Evolutionary conservation across 345 rosid genomes (phyloP).

Genomic region (Eucalyptus globulus): DNA sequence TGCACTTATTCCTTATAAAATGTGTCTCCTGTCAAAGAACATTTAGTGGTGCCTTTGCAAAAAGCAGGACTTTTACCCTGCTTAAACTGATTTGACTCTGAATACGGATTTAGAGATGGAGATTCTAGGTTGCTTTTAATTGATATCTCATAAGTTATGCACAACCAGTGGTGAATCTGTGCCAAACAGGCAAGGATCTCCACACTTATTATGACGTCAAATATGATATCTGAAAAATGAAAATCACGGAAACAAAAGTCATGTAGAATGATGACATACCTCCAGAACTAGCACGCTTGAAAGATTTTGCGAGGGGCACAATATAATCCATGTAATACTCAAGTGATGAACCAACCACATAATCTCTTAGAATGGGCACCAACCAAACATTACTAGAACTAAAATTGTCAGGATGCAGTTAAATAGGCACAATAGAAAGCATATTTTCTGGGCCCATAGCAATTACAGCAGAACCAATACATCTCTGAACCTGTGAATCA

Average conservation of each 20-base stretch:
- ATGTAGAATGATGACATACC: too few relatives aligned
- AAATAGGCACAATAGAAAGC: constrained; percentile 57
- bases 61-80: neutral
- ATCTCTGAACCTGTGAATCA: constrained; percentile 47
- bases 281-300: too few relatives aligned
- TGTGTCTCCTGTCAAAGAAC: neutral
- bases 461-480: constrained; percentile 79
- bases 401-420: constrained; percentile 31
- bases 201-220: neutral
- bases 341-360: constrained; percentile 60
- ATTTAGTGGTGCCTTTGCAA: neutral
- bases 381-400: constrained; percentile 61
- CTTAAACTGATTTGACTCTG: neutral
- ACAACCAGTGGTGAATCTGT: neutral
- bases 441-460: constrained; percentile 77
- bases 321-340: constrained; percentile 64
- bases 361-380: constrained; percentile 57
- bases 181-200: neutral
- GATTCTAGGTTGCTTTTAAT: neutral
- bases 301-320: neutral
- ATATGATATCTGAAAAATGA: neutral
- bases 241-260: neutral
- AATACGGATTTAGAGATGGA: neutral
- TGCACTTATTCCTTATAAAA: neutral
- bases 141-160: neutral